phyloP scores from a whole-genome alignment of 257 asterid genomes.

The Solanum lycopersicoides region DNA sequence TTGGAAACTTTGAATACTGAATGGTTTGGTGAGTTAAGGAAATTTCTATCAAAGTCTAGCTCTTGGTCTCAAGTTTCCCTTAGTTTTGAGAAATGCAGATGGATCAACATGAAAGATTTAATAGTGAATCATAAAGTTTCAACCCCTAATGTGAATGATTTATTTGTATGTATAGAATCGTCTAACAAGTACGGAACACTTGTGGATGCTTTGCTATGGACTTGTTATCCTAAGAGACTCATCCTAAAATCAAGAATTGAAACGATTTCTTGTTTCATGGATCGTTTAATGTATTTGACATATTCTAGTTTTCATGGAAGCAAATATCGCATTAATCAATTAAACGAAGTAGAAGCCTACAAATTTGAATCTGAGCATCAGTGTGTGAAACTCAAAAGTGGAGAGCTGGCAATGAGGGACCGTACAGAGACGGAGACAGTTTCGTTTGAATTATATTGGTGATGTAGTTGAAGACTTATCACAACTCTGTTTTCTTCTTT shows the following conservation, averaged over 20 bases:
- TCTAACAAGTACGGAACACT: background rate
- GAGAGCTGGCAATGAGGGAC: background rate
- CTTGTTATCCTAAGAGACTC: background rate
- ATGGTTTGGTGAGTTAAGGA: background rate
- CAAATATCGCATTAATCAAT: background rate
- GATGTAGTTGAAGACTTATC: background rate
- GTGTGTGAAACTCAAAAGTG: background rate
- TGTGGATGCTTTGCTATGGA: background rate
- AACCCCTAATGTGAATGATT: background rate
- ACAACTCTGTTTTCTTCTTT: too few species aligned
- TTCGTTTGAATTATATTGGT: background rate
- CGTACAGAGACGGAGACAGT: background rate
- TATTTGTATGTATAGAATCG: background rate
- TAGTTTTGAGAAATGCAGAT: background rate
- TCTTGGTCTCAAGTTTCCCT: background rate
- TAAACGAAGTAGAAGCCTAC: background rate
- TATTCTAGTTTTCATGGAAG: background rate
- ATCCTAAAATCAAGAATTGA: background rate
- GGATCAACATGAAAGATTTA: background rate
- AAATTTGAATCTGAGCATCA: background rate
- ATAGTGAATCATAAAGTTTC: background rate
- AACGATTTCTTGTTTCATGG: background rate
- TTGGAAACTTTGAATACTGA: background rate
- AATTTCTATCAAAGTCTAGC: background rate
- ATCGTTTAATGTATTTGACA: background rate